Conservation (phyloP, 2,329 filamentous ascomycete species). For the Aspergillus persii region DNA sequence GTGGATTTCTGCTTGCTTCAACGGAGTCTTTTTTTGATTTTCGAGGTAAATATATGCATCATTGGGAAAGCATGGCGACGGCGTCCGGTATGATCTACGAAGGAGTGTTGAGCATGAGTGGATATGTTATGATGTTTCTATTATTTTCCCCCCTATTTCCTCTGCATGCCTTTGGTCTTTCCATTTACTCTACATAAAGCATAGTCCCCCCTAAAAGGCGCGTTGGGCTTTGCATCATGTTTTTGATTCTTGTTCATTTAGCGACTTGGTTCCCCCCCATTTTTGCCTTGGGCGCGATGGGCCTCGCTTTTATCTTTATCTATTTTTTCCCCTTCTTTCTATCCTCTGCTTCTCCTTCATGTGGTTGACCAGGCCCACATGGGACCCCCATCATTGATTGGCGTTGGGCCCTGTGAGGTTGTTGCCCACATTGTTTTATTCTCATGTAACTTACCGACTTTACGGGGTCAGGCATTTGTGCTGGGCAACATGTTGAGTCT, state of each 20-base stretch:
- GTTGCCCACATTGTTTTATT: conserved; percentile 7
- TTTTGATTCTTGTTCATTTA: background rate
- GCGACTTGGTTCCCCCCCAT: background rate
- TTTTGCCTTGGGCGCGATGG: background rate
- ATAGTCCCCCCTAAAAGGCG: conserved; percentile 10
- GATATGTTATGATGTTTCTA: conserved; percentile 12
- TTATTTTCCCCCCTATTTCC: conserved; percentile 4
- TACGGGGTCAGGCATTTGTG: conserved; percentile 18
- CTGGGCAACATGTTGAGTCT: conserved; percentile 4
- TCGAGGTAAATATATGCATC: conserved; percentile 25
- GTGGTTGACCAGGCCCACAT: background rate
- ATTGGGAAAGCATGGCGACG: conserved; percentile 29
- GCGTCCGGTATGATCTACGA: conserved; percentile 23
- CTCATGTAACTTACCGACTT: conserved; percentile 30
- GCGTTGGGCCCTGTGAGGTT: background rate
- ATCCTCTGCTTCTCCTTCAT: background rate
- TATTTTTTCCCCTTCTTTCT: conserved; percentile 1
- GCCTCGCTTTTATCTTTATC: conserved; percentile 5
- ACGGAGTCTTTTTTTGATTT: conserved; percentile 12
- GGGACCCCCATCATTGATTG: background rate
- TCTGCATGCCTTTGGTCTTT: conserved; percentile 18
- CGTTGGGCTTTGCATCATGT: conserved; percentile 6
- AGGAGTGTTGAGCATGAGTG: conserved; percentile 19
- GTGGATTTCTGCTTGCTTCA: conserved; percentile 10
- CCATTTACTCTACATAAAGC: conserved; percentile 11